Evolutionary conservation across 2,329 filamentous ascomycete species (phyloP), one percentile per base, ranked within the genome.

Genomic region (Sarocladium kiliense): DNA sequence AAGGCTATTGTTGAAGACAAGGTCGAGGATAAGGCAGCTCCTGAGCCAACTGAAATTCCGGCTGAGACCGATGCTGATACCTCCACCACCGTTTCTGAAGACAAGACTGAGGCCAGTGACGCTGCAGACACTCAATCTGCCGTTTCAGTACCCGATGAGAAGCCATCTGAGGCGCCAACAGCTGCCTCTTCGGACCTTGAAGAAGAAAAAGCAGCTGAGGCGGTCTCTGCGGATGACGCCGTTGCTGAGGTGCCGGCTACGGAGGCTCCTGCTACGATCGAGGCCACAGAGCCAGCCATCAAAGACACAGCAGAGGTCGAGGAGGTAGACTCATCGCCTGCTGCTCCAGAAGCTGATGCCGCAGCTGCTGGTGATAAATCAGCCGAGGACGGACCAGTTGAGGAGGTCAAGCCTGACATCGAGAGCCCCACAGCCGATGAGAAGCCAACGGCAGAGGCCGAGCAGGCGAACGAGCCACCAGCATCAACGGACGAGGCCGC

Each of bases 181-280:
- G 30, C 47, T 21, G 27, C 30, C 18, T 27, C 47, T 21, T 5
- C 16, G 3, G 18, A 34, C 16, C 10, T 21, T 10, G 56, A 60
- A 51, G 19, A 55, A 26, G 54, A 54, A 41, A 27, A 37, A 19
- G 55, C 53, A 50, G 55, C 58, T 54, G 7, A 45, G 11, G 53
- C 62, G 11, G 59, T 63, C 47, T 57, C 59, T 54, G 57, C 60
- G 55, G 55, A 58, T 27, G 58, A 62, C 54, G 56, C 58, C 32
- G 42, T 27, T 11, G 32, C 32, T 41, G 42, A 54, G 7, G 50
- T 57, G 36, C 32, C 58, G 3, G 9, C 44, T 16, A 14, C 49
- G 9, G 45, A 50, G 25, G 32, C 23, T 18, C 36, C 54, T 32
- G 44, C 26, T n/a, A 30, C 56, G n/a, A 34, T 44, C 16, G 16